Evolutionary conservation across 805 yeast genomes (phyloP).

Genomic region (Saccharomycopsis synnaedendra): DNA sequence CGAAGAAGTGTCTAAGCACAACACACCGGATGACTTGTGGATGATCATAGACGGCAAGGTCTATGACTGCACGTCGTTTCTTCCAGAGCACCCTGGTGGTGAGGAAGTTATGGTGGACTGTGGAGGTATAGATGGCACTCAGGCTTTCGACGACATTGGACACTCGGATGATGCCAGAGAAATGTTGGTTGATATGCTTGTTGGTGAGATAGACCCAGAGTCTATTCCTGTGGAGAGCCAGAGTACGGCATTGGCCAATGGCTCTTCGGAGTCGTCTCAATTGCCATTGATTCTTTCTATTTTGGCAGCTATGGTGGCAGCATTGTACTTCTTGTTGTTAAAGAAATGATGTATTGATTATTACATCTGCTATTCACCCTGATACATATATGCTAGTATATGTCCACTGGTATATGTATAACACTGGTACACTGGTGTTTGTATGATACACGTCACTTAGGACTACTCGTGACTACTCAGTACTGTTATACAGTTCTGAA

Average conservation of each 20-base stretch:
- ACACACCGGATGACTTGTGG: constrained; percentile 72
- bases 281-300: constrained; percentile 26
- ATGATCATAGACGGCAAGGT: constrained; percentile 74
- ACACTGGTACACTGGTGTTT: too few relatives aligned
- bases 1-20: constrained; percentile 57
- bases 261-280: constrained; percentile 19
- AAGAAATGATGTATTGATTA: background rate
- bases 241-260: constrained; percentile 18
- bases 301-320: constrained; percentile 29
- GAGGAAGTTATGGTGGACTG: constrained; percentile 68
- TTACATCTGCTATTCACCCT: too few relatives aligned
- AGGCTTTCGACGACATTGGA: constrained; percentile 75
- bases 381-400: too few relatives aligned
- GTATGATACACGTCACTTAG: too few relatives aligned
- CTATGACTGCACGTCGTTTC: constrained; percentile 50
- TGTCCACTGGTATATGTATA: too few relatives aligned
- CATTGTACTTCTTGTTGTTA: constrained; percentile 27
- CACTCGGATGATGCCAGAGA: constrained; percentile 95
- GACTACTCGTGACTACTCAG: too few relatives aligned
- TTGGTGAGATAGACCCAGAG: constrained; percentile 72
- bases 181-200: constrained; percentile 49
- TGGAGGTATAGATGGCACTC: constrained; percentile 74
- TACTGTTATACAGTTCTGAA: too few relatives aligned
- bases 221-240: constrained; percentile 24
- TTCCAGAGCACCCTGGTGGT: constrained; percentile 65